A percentile compares a stretch with the other conserved stretches of the same genome.
Conservation (phyloP, 78 protist species). For the Dictyostelium purpureum region DNA sequence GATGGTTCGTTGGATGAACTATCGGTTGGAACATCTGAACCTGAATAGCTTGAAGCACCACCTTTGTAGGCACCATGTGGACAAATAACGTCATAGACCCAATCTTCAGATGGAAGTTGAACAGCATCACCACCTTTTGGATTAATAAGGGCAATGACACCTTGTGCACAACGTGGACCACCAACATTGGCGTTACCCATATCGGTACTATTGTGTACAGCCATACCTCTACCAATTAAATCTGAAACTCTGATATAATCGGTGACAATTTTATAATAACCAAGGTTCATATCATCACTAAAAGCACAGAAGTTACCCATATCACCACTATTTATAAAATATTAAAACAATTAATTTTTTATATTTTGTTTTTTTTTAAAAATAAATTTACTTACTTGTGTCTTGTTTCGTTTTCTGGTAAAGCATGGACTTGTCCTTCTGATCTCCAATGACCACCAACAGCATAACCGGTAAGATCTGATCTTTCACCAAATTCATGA, state of each 20-base stretch:
- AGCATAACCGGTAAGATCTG: background rate
- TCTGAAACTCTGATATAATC: background rate
- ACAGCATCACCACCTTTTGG: background rate
- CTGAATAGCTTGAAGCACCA: background rate
- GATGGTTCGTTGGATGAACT: background rate
- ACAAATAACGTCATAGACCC: background rate
- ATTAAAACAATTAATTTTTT: too few relatives aligned
- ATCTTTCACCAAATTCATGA: slow-evolving; percentile 39
- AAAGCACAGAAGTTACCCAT: slow-evolving; percentile 31
- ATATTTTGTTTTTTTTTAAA: too few relatives aligned
- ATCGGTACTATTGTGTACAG: slow-evolving; percentile 9
- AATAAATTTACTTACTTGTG: background rate
- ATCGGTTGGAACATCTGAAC: background rate
- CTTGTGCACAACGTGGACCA: slow-evolving; percentile 42
- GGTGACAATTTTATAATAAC: slow-evolving; percentile 2
- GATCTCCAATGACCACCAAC: slow-evolving; percentile 11
- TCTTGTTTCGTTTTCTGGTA: background rate
- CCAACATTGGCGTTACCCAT: background rate
- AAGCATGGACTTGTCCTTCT: background rate
- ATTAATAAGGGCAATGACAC: slow-evolving; percentile 22
- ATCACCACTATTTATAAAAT: too few relatives aligned
- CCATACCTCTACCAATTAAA: slow-evolving; percentile 23
- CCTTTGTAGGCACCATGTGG: background rate
- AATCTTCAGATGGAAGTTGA: background rate
- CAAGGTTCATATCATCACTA: background rate